These are phyloP conservation scores for Starmerella powellii DNA, from an alignment of 805 yeast genomes.

Conservation along the genomic window DNA sequence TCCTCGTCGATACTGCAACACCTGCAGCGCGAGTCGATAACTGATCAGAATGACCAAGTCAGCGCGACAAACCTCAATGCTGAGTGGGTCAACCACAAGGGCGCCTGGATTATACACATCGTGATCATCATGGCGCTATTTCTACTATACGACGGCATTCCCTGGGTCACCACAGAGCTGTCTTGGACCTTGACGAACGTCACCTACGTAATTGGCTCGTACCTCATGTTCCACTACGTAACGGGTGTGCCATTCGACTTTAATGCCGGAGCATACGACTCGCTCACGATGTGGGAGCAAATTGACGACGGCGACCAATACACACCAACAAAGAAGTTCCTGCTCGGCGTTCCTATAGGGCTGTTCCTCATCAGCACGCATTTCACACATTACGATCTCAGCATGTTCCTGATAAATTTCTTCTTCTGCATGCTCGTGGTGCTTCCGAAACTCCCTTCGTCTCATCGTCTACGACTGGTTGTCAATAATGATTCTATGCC, in stretches of 20 bases:
- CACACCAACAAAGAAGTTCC: conserved; percentile 89
- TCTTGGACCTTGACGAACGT: conserved; percentile 90
- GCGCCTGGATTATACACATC: conserved; percentile 87
- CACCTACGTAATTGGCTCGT: conserved; percentile 81
- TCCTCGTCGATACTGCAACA: conserved; percentile 86
- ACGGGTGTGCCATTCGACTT: conserved; percentile 97
- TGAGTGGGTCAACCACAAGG: conserved; percentile 90
- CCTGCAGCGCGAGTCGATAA: conserved; percentile 83
- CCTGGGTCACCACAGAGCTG: conserved; percentile 70
- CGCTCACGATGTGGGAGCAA: conserved; percentile 98
- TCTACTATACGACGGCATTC: conserved; percentile 63
- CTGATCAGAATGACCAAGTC: conserved; percentile 83
- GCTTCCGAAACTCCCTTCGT: conserved; percentile 71
- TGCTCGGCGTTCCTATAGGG: conserved; percentile 84
- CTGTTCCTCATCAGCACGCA: conserved; percentile 80
- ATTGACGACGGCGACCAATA: conserved; percentile 91
- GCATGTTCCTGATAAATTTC: conserved; percentile 66
- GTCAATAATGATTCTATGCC: conserved; percentile 21
- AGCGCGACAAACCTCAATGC: conserved; percentile 85
- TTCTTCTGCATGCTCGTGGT: conserved; percentile 76
- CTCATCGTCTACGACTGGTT: conserved; percentile 29
- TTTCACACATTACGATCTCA: conserved; percentile 73
- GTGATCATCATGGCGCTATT: conserved; percentile 68
- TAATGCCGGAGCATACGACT: conserved; percentile 87
- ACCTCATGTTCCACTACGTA: conserved; percentile 90